Conservation (phyloP, 1,284 basidiomycete species). For the Tranzscheliella williamsii region DNA sequence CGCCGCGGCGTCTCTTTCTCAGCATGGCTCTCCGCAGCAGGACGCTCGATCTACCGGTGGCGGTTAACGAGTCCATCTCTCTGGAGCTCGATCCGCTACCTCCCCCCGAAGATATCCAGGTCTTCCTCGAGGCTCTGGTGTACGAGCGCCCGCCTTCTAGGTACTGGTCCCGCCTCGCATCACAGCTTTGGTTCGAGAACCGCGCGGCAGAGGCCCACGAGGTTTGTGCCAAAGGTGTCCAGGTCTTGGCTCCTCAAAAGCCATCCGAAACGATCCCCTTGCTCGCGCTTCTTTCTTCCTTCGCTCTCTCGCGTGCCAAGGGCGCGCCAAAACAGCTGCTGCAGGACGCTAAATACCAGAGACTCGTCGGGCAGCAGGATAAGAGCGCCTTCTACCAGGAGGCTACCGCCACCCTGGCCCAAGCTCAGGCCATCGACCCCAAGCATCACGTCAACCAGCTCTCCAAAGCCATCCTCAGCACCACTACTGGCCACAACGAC, state of each 20-base stretch:
- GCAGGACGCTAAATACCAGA: slow-evolving; percentile 50
- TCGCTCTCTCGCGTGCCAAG: slow-evolving; percentile 39
- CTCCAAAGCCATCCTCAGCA: slow-evolving; percentile 33
- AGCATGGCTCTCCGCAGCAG: slow-evolving; percentile 32
- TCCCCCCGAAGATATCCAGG: slow-evolving; percentile 45
- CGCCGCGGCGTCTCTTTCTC: no score
- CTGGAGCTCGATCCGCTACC: slow-evolving; percentile 52
- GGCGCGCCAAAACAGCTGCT: slow-evolving; percentile 52
- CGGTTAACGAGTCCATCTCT: slow-evolving; percentile 47
- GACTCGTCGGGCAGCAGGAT: slow-evolving; percentile 17
- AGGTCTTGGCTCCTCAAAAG: slow-evolving; percentile 36
- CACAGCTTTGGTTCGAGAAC: slow-evolving; percentile 42
- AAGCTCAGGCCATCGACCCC: slow-evolving; percentile 33
- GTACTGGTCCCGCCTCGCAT: slow-evolving; percentile 51
- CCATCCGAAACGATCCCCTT: slow-evolving; percentile 43
- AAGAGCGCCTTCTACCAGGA: slow-evolving; percentile 44
- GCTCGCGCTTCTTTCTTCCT: slow-evolving; percentile 42
- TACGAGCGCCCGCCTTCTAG: slow-evolving; percentile 46
- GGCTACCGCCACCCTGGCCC: slow-evolving; percentile 15
- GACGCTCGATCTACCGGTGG: slow-evolving; percentile 50
- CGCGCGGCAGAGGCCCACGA: slow-evolving; percentile 40
- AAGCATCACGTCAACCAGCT: slow-evolving; percentile 44
- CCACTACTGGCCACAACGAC: slow-evolving; percentile 42
- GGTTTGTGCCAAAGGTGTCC: slow-evolving; percentile 37
- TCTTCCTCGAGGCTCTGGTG: slow-evolving; percentile 49